Conservation (phyloP, 2,329 filamentous ascomycete genomes). For the Colletotrichum phormii region DNA sequence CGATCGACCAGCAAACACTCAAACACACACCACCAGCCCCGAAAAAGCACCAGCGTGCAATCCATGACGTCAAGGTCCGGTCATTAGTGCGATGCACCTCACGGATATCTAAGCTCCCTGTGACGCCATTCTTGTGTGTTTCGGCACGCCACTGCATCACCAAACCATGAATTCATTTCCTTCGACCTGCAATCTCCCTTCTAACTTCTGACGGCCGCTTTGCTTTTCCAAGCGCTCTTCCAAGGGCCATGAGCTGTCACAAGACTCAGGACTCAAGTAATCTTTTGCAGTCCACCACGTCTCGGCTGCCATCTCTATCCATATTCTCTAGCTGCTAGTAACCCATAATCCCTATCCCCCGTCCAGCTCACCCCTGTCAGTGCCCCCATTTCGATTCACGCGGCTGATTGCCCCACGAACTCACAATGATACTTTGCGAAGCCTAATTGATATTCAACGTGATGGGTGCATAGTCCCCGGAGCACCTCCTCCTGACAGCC, state of each 20-base stretch:
- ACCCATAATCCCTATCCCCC: not conserved
- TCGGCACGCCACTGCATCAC: slow-evolving; percentile 35
- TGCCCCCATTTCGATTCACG: not conserved
- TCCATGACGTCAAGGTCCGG: slow-evolving; percentile 34
- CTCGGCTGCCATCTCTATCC: not conserved
- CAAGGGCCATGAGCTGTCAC: not conserved
- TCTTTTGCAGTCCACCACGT: not conserved
- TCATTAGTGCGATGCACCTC: slow-evolving; percentile 27
- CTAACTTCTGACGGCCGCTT: not conserved
- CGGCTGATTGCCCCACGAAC: not conserved
- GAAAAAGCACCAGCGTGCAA: slow-evolving; percentile 2
- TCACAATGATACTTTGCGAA: not conserved
- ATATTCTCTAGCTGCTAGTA: not conserved
- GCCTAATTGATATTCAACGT: not conserved
- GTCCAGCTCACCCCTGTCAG: not conserved
- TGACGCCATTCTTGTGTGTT: slow-evolving; percentile 33
- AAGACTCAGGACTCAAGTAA: not conserved
- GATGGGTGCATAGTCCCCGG: not conserved
- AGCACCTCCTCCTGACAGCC: not conserved
- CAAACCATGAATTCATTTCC: slow-evolving; percentile 4
- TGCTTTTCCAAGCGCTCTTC: not conserved
- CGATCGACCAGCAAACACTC: slow-evolving; percentile 14
- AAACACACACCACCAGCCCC: not conserved
- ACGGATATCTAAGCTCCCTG: slow-evolving; percentile 4
- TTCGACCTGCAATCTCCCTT: slow-evolving; percentile 8